Conservation (phyloP, 2,329 filamentous ascomycete species). For the Pestalotiopsis sp. region DNA sequence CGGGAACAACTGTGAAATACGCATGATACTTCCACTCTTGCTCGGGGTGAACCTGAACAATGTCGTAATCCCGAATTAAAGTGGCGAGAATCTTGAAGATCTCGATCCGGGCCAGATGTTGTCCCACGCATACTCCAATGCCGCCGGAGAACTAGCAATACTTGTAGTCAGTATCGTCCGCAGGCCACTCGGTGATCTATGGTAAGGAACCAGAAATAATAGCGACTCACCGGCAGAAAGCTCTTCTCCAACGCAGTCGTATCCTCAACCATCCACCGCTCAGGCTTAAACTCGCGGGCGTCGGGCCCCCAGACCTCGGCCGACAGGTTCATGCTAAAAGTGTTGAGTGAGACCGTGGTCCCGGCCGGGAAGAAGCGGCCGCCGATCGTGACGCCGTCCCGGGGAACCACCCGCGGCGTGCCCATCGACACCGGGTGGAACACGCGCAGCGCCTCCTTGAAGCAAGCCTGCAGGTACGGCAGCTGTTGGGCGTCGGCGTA, state of each 20-base stretch:
- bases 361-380: not conserved
- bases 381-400: constrained; percentile 1
- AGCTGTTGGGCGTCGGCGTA: not conserved
- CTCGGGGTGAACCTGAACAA: constrained; percentile 5
- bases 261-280: constrained; percentile 6
- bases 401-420: constrained; percentile 1
- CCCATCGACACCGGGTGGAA: constrained; percentile 4
- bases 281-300: constrained; percentile 3
- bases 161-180: not conserved
- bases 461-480: not conserved
- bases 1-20: constrained; percentile 11
- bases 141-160: not conserved
- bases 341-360: not conserved
- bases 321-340: not conserved
- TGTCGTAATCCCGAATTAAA: constrained; percentile 8
- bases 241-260: not conserved
- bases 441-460: constrained; percentile 7
- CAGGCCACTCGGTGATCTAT: not conserved
- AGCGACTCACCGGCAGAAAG: not conserved
- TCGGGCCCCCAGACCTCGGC: constrained; percentile 6
- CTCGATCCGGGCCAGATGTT: constrained; percentile 9
- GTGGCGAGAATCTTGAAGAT: constrained; percentile 9
- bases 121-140: not conserved
- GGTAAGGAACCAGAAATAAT: too few species aligned
- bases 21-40: constrained; percentile 6